Conservation (phyloP, 345 rosid species). For the Diplotaxis tenuifolia region DNA sequence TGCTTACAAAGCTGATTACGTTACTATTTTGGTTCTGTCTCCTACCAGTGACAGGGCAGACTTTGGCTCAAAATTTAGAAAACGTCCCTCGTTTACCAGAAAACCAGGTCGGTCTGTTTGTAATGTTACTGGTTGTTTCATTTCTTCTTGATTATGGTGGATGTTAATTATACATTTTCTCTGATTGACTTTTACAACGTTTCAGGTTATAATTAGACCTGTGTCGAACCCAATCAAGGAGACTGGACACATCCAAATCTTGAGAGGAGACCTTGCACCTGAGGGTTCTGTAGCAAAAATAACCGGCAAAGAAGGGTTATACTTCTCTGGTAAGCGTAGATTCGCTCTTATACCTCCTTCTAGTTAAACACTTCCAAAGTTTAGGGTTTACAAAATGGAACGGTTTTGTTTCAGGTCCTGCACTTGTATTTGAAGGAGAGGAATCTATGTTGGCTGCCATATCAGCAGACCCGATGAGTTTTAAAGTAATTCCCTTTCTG, state of each 20-base stretch:
- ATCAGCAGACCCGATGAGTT: conserved; percentile 72
- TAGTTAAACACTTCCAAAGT: not conserved
- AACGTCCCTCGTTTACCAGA: conserved; percentile 65
- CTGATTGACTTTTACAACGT: not conserved
- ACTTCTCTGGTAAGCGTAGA: conserved; percentile 69
- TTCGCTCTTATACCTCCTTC: not conserved
- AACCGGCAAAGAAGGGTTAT: conserved; percentile 96
- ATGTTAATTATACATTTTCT: not conserved
- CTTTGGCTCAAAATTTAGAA: conserved; percentile 76
- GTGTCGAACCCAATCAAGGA: conserved; percentile 82
- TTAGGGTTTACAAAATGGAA: conserved; percentile 1
- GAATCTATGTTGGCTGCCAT: conserved; percentile 89
- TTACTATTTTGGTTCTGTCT: conserved; percentile 7
- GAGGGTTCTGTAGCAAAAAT: conserved; percentile 99
- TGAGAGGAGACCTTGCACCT: conserved; percentile 89
- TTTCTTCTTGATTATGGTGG: conserved; percentile 16
- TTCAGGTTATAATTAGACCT: conserved; percentile 74
- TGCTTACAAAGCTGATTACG: conserved; percentile 1
- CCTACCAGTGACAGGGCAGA: conserved; percentile 81
- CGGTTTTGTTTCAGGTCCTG: conserved; percentile 67
- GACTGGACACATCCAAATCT: conserved; percentile 93
- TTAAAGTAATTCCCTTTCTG: conserved; percentile 53
- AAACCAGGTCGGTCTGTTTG: conserved; percentile 60
- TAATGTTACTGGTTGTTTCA: conserved; percentile 9
- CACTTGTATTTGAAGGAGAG: conserved; percentile 97